Evolutionary conservation across 2,329 filamentous ascomycete species (phyloP).

Genomic region (Pseudogymnoascus sp.): DNA sequence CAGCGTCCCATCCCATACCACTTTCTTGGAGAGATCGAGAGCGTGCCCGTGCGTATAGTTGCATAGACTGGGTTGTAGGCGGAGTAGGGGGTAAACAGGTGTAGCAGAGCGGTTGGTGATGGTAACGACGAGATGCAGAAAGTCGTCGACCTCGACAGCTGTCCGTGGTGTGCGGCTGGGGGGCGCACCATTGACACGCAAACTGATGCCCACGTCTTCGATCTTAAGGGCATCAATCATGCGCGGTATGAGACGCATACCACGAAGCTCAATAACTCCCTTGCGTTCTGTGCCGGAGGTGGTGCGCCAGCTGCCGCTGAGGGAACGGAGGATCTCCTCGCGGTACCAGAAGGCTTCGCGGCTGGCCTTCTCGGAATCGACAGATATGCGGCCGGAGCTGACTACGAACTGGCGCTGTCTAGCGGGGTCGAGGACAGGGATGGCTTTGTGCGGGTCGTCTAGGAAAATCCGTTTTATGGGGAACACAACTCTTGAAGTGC

Average conservation of each 20-base stretch:
- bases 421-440: slow-evolving; percentile 72
- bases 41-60: slow-evolving; percentile 58
- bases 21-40: slow-evolving; percentile 72
- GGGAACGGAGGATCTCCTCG: slow-evolving; percentile 64
- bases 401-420: slow-evolving; percentile 91
- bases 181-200: slow-evolving; percentile 38
- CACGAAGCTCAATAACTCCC: slow-evolving; percentile 69
- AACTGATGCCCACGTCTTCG: slow-evolving; percentile 65
- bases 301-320: slow-evolving; percentile 66
- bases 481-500: slow-evolving; percentile 67
- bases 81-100: slow-evolving; percentile 63
- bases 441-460: slow-evolving; percentile 65
- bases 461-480: slow-evolving; percentile 69
- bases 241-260: slow-evolving; percentile 61
- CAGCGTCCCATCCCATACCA: slow-evolving; percentile 77
- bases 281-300: slow-evolving; percentile 41
- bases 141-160: slow-evolving; percentile 46
- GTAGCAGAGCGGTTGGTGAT: slow-evolving; percentile 65
- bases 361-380: slow-evolving; percentile 68
- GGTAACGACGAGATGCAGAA: slow-evolving; percentile 61
- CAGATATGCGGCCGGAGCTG: slow-evolving; percentile 68
- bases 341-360: slow-evolving; percentile 90
- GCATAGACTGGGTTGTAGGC: slow-evolving; percentile 68
- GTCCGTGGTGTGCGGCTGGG: slow-evolving; percentile 17
- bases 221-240: slow-evolving; percentile 81